Percentiles rank a stretch among this genome's conserved stretches.
These are phyloP conservation scores for Ophidiomyces ophidiicola DNA, from an alignment of 2,329 filamentous ascomycete species.

Conservation along the genomic window DNA sequence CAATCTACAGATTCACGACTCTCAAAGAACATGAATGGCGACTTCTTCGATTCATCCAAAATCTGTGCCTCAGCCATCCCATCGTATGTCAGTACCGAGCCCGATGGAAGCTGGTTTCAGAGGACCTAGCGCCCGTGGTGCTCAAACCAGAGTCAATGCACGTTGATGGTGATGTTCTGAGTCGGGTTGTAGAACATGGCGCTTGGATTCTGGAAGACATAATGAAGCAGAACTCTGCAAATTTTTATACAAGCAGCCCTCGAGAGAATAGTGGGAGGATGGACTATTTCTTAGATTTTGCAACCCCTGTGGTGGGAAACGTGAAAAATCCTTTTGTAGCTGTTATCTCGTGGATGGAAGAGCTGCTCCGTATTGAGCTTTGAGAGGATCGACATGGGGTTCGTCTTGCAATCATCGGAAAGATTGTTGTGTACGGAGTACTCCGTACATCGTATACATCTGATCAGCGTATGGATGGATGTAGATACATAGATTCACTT, in stretches of 20 bases:
- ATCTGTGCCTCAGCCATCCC: slow-evolving; percentile 44
- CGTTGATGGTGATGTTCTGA: slow-evolving; percentile 55
- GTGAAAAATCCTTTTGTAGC: slow-evolving; percentile 19
- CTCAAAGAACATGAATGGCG: slow-evolving; percentile 52
- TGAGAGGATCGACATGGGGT: slow-evolving; percentile 29
- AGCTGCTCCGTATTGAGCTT: slow-evolving; percentile 20
- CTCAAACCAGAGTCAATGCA: slow-evolving; percentile 44
- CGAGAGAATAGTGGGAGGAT: slow-evolving; percentile 20
- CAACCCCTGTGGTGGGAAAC: slow-evolving; percentile 39
- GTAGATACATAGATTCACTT: too few species aligned
- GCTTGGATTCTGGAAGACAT: slow-evolving; percentile 23
- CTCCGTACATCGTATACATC: too few species aligned
- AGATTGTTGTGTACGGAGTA: too few species aligned
- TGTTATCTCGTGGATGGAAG: slow-evolving; percentile 28
- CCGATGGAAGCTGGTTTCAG: slow-evolving; percentile 20
- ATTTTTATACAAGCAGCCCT: background rate
- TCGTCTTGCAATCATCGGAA: too few species aligned
- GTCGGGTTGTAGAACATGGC: slow-evolving; percentile 40
- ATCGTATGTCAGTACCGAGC: slow-evolving; percentile 41
- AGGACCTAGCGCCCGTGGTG: slow-evolving; percentile 30
- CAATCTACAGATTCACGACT: slow-evolving; percentile 56
- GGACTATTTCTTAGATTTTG: slow-evolving; percentile 38
- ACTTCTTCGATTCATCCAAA: slow-evolving; percentile 61
- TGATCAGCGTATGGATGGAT: too few species aligned
- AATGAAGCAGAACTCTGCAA: slow-evolving; percentile 17